Evolutionary conservation across 2,329 filamentous ascomycete species (phyloP).

Genomic region (Orbilia blumenaviensis): DNA sequence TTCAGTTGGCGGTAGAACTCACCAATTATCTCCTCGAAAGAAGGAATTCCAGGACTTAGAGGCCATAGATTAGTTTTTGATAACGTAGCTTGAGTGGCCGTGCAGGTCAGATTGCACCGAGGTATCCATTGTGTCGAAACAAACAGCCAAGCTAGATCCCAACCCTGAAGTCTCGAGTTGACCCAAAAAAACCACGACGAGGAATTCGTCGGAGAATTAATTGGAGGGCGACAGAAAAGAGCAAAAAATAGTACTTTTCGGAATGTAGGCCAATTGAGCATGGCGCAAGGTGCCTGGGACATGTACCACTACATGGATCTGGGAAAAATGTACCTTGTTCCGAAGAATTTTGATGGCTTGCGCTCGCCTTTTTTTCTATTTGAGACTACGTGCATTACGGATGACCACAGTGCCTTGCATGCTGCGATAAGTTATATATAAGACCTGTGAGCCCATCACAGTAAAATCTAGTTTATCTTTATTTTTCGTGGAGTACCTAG

Average conservation of each 20-base stretch:
- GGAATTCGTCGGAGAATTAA: constrained; percentile 32
- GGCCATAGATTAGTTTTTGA: neutral
- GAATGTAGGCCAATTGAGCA: constrained; percentile 23
- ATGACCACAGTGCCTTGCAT: constrained; percentile 3
- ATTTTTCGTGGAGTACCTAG: constrained; percentile 21
- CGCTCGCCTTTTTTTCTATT: constrained; percentile 44
- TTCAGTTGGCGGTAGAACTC: constrained; percentile 25
- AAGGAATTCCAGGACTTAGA: neutral
- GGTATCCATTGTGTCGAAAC: neutral
- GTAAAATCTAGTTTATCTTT: constrained; percentile 23
- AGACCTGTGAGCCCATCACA: constrained; percentile 14
- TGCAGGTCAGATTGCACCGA: neutral
- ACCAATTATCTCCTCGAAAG: constrained; percentile 27
- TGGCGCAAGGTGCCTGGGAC: neutral
- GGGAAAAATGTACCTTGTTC: constrained; percentile 12
- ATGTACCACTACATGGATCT: neutral
- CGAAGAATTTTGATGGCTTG: constrained; percentile 31
- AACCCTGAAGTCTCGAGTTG: constrained; percentile 11
- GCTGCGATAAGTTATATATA: constrained; percentile 30
- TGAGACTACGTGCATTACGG: constrained; percentile 12
- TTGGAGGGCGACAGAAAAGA: neutral
- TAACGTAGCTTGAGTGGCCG: constrained; percentile 3
- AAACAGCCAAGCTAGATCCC: constrained; percentile 28
- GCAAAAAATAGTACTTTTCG: constrained; percentile 34
- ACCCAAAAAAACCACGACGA: neutral